Conservation (phyloP, 2,329 filamentous ascomycete species). For the Ophiostoma fasciatum region DNA sequence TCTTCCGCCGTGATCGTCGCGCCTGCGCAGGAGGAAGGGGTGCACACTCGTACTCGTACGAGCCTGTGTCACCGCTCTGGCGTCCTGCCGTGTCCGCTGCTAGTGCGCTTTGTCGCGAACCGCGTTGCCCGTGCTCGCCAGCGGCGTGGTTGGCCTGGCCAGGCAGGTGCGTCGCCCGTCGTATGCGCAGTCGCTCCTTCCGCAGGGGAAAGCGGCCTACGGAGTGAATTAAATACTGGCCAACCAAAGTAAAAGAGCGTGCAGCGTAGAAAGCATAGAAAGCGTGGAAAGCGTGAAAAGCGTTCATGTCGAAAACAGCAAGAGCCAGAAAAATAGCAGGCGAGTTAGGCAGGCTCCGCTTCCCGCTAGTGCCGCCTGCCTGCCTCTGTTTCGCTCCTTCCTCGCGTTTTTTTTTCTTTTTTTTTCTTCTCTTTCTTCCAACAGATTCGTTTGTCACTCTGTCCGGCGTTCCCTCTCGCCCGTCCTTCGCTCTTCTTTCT, state of each 20-base stretch:
- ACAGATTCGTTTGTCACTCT: too few species aligned
- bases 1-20: too few species aligned
- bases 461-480: too few species aligned
- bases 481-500: too few species aligned
- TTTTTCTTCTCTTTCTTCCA: not conserved
- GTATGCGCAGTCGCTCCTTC: too few species aligned
- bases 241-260: too few species aligned
- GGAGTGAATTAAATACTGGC: too few species aligned
- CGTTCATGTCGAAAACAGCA: not conserved
- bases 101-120: conserved; percentile 8
- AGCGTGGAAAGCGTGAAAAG: too few species aligned
- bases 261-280: too few species aligned
- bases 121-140: conserved; percentile 5
- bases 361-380: not conserved
- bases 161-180: conserved; percentile 4
- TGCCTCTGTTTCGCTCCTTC: not conserved
- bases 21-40: too few species aligned
- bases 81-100: conserved; percentile 1
- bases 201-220: too few species aligned
- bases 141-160: conserved; percentile 7
- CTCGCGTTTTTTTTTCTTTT: not conserved
- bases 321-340: not conserved
- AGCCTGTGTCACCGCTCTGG: not conserved
- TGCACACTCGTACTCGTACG: too few species aligned
- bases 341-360: not conserved